These are phyloP conservation scores for Xylaria sp. DNA, from an alignment of 2,329 filamentous ascomycete species.

Conservation along the genomic window DNA sequence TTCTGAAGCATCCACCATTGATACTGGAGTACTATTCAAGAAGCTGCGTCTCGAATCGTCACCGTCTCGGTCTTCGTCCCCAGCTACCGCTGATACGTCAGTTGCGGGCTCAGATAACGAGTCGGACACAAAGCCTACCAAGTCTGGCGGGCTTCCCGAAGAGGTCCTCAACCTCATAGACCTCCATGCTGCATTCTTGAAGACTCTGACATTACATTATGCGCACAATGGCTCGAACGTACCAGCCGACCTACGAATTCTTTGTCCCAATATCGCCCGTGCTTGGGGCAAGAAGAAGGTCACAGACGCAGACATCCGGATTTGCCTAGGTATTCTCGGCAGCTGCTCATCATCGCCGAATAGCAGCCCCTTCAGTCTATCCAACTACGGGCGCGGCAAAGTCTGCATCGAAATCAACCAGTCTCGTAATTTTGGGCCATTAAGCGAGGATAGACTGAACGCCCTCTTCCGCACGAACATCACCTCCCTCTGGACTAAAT, in stretches of 20 bases:
- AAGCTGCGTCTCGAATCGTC: conserved; percentile 55
- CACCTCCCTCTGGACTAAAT: conserved; percentile 56
- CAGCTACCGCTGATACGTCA: conserved; percentile 53
- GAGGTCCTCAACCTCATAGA: conserved; percentile 70
- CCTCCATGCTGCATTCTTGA: conserved; percentile 74
- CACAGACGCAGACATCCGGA: conserved; percentile 71
- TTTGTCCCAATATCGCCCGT: conserved; percentile 72
- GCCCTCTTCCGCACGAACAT: conserved; percentile 66
- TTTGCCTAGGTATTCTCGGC: conserved; percentile 72
- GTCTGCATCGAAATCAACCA: conserved; percentile 68
- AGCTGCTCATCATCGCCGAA: conserved; percentile 44
- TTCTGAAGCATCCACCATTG: conserved; percentile 48
- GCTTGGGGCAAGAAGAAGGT: conserved; percentile 79
- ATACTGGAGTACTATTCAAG: conserved; percentile 55
- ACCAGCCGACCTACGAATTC: conserved; percentile 71
- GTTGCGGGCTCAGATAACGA: conserved; percentile 54
- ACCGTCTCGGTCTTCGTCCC: conserved; percentile 50
- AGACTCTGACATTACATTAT: conserved; percentile 74
- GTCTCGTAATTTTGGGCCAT: conserved; percentile 51
- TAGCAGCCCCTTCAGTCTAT: conserved; percentile 47
- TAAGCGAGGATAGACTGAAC: conserved; percentile 65
- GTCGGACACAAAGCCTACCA: conserved; percentile 44
- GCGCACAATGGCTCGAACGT: conserved; percentile 73
- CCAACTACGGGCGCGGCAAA: conserved; percentile 58
- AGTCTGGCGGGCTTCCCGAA: conserved; percentile 55